Percentiles rank a stretch among this genome's conserved stretches.
Conservation (phyloP, 2,329 filamentous ascomycete genomes). For the Macrophomina pseudophaseolina region DNA sequence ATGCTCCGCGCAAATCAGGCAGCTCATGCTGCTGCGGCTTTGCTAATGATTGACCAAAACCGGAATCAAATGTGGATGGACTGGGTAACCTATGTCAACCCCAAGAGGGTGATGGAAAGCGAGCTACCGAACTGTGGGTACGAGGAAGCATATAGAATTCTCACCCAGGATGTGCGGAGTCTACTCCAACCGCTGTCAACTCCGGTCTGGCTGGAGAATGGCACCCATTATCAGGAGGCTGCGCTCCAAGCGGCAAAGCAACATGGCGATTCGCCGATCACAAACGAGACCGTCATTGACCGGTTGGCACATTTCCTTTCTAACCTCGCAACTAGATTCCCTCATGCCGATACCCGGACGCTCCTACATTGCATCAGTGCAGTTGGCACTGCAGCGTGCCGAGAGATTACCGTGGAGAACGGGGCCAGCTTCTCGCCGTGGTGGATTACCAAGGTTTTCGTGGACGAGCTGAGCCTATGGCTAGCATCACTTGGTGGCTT, state of each 20-base stretch:
- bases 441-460: conserved; percentile 95
- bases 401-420: conserved; percentile 79
- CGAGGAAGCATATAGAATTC: conserved; percentile 61
- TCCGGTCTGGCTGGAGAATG: conserved; percentile 66
- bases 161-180: conserved; percentile 67
- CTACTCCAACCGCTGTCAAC: conserved; percentile 72
- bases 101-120: conserved; percentile 62
- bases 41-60: conserved; percentile 86
- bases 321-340: conserved; percentile 72
- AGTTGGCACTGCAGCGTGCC: conserved; percentile 76
- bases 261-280: conserved; percentile 24
- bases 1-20: conserved; percentile 90
- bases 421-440: conserved; percentile 85
- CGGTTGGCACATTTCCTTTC: conserved; percentile 77
- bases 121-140: conserved; percentile 61
- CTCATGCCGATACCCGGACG: conserved; percentile 72
- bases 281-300: conserved; percentile 68
- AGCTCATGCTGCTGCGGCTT: conserved; percentile 90
- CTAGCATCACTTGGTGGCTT: conserved; percentile 90
- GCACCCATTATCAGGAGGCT: conserved; percentile 50
- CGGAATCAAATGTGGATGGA: conserved; percentile 95
- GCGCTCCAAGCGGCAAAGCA: conserved; percentile 26
- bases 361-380: conserved; percentile 78
- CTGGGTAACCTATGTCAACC: conserved; percentile 71
- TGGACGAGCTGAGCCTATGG: conserved; percentile 93